These are phyloP conservation scores for Colletotrichum liriopes DNA, from an alignment of 2,329 filamentous ascomycete genomes.

Conservation along the genomic window DNA sequence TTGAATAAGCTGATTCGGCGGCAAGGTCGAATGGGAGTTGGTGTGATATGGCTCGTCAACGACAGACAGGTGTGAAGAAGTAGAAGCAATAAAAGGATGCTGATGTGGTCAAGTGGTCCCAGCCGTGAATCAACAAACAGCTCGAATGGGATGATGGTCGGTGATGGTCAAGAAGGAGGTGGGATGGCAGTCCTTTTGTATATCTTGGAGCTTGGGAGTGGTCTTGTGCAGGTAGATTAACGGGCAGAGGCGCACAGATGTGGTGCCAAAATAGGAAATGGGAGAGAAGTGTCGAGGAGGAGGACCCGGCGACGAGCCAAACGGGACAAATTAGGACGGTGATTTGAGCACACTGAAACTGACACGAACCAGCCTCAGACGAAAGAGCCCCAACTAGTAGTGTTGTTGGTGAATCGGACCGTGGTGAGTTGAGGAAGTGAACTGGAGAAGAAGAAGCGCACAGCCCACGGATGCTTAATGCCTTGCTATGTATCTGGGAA, in stretches of 20 bases:
- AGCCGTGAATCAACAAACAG: conserved; percentile 43
- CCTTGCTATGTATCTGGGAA: conserved; percentile 53
- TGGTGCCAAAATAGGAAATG: conserved; percentile 58
- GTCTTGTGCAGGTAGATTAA: conserved; percentile 46
- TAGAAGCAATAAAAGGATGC: conserved; percentile 36
- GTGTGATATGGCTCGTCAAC: conserved; percentile 37
- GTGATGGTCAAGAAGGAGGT: conserved; percentile 30
- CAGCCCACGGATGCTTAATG: conserved; percentile 49
- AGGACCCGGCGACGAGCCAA: conserved; percentile 47
- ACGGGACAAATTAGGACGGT: conserved; percentile 46
- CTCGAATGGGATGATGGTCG: conserved; percentile 43
- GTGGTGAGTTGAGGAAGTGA: conserved; percentile 45
- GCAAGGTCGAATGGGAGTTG: conserved; percentile 6
- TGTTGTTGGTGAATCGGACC: conserved; percentile 42
- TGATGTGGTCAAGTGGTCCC: conserved; percentile 41
- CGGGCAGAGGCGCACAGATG: conserved; percentile 54
- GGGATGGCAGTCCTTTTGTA: conserved; percentile 44
- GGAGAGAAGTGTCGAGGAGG: conserved; percentile 52
- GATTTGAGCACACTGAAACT: conserved; percentile 47
- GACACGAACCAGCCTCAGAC: conserved; percentile 50
- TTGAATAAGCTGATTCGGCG: conserved; percentile 29
- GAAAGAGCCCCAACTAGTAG: conserved; percentile 43
- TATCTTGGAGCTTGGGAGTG: conserved; percentile 30
- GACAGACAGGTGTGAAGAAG: conserved; percentile 38
- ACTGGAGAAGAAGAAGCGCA: conserved; percentile 45